Evolutionary conservation across 805 yeast genomes (phyloP).

Genomic region (Wickerhamomyces rabaulensis): DNA sequence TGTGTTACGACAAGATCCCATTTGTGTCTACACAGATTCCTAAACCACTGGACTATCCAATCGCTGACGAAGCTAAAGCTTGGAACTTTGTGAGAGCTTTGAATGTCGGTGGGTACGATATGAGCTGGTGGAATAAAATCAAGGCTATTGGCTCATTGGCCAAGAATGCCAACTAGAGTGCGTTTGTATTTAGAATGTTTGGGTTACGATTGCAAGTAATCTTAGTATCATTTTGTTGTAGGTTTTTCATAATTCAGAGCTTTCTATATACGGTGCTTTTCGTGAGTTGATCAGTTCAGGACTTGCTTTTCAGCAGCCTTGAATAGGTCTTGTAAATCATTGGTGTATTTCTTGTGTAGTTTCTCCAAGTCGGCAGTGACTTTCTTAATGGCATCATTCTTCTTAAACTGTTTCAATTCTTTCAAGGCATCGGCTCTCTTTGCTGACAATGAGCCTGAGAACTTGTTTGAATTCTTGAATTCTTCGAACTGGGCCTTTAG

Average conservation of each 20-base stretch:
- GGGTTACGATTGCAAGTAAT: background rate
- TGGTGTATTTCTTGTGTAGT: conserved; percentile 58
- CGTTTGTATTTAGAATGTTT: background rate
- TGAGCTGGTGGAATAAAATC: conserved; percentile 62
- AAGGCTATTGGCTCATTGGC: conserved; percentile 52
- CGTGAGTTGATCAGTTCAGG: too few relatives aligned
- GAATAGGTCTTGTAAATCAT: conserved; percentile 49
- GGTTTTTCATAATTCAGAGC: background rate
- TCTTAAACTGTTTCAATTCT: conserved; percentile 44
- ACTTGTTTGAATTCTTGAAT: conserved; percentile 44
- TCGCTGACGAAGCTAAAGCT: conserved; percentile 71
- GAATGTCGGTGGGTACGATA: conserved; percentile 80
- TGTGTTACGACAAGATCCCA: conserved; percentile 79
- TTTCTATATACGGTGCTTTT: too few relatives aligned
- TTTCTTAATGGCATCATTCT: conserved; percentile 52
- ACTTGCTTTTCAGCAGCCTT: conserved; percentile 50
- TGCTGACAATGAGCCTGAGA: conserved; percentile 45
- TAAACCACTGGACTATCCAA: conserved; percentile 86
- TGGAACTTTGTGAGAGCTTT: conserved; percentile 84
- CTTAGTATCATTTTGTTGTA: background rate
- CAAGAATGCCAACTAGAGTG: conserved; percentile 29
- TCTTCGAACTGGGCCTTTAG: conserved; percentile 65
- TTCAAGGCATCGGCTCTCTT: conserved; percentile 56
- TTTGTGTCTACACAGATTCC: conserved; percentile 83
- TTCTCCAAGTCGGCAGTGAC: conserved; percentile 60